A percentile compares a stretch with the other conserved stretches of the same genome.
phyloP scores from a whole-genome alignment of 805 yeast species.

The Wickerhamiella parazyma region DNA sequence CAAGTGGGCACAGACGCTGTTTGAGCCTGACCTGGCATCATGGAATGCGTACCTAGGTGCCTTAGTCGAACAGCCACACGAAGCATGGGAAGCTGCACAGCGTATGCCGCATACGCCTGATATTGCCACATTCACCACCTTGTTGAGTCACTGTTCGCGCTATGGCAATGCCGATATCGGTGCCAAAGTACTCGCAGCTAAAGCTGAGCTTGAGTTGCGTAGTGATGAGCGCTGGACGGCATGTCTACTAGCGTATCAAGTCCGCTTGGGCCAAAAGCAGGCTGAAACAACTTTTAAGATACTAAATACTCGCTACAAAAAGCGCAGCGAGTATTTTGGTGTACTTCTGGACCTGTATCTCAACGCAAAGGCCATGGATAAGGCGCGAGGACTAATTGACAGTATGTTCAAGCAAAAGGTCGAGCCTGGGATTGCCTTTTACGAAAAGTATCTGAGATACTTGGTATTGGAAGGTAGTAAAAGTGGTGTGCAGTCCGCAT shows the following conservation, averaged over 20 bases:
- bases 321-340: constrained; percentile 19
- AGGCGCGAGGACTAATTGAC: constrained; percentile 16
- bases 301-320: constrained; percentile 9
- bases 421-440: constrained; percentile 11
- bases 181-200: constrained; percentile 10
- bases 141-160: constrained; percentile 18
- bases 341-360: constrained; percentile 17
- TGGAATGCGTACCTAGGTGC: constrained; percentile 26
- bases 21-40: constrained; percentile 20
- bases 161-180: constrained; percentile 3
- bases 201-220: constrained; percentile 18
- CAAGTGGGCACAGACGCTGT: constrained; percentile 19
- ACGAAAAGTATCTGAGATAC: constrained; percentile 18
- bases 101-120: constrained; percentile 15
- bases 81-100: constrained; percentile 24
- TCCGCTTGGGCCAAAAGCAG: constrained; percentile 24
- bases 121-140: constrained; percentile 19
- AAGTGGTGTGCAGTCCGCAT: background rate
- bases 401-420: constrained; percentile 14
- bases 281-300: constrained; percentile 27
- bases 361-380: constrained; percentile 8
- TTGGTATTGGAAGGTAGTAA: constrained; percentile 7
- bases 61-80: constrained; percentile 22
- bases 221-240: constrained; percentile 23
- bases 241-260: constrained; percentile 24